Evolutionary conservation across 2,329 filamentous ascomycete species (phyloP), one percentile per base, ranked within the genome.

Genomic region (Tolypocladium cylindrosporum): DNA sequence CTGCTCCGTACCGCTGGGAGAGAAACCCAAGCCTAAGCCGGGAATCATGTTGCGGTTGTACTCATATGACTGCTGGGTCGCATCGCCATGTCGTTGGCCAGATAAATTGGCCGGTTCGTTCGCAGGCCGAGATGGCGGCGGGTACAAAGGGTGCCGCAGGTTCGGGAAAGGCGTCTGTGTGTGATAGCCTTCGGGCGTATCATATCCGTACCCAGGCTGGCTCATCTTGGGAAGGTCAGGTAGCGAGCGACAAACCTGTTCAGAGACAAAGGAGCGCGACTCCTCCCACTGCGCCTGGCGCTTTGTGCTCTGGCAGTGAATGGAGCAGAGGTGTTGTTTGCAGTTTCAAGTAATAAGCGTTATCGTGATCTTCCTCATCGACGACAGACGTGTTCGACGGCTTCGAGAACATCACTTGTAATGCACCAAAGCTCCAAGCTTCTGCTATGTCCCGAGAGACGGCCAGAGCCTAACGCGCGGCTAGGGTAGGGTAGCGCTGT

Each of bases 1-100:
- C 58, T 60, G 63, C 27, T 51, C 50, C 11, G 60, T 36, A n/a
- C 48, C 54, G 45, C 50, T 60, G 27, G 61, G 57, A 36, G 68
- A 59, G 55, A 65, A 65, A 16, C 67, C 64, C 55, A 73, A 57
- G 4, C 69, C 68, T 14, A 74, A 58, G 24, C 72, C 72, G 3
- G 72, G 72, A 50, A 74, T 74, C 36, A 66, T 55, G 52, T 63
- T 68, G 51, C 36, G 59, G 37, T 14, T 42, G 31, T 48, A 52
- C 4, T 55, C 43, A 14, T 51, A 57, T 48, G 48, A 57, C 37
- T 11, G 42, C n/a, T 2, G 62, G 60, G 36, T 53, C 58, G 27
- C 42, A 4, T 43, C 50, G n/a, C 7, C 27, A 34, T 6, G 31
- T 4, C 10, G 48, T n/a, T 48, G 41, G 41, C 24, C 31, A 39